phyloP scores from a whole-genome alignment of 306 rosid genomes.

The Gastrolobium villosum region DNA sequence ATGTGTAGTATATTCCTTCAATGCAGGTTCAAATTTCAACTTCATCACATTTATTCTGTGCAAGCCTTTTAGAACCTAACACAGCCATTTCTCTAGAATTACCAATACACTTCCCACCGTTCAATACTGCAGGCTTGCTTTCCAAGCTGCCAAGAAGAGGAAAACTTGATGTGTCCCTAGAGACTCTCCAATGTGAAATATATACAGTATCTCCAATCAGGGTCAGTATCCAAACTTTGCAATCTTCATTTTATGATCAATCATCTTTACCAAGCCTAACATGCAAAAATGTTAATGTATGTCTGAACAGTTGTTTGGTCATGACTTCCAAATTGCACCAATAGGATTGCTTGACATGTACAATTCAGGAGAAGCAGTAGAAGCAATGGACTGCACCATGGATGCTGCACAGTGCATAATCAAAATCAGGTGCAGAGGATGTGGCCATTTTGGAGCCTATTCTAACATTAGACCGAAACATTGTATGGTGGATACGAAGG shows the following conservation, averaged over 20 bases:
- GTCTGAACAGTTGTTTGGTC: conserved; percentile 57
- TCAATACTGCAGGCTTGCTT: conserved; percentile 62
- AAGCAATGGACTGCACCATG: conserved; percentile 52
- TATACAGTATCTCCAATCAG: conserved; percentile 70
- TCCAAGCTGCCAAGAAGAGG: conserved; percentile 56
- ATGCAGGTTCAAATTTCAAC: conserved; percentile 58
- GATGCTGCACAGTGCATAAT: conserved; percentile 48
- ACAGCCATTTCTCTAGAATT: conserved; percentile 27
- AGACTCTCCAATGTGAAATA: conserved; percentile 69
- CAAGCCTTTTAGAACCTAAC: conserved; percentile 7
- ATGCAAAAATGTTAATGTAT: conserved; percentile 7
- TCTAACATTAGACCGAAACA: conserved; percentile 62
- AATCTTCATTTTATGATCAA: not conserved
- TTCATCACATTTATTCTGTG: not conserved
- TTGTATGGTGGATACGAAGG: conserved; percentile 64
- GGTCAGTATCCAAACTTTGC: conserved; percentile 48
- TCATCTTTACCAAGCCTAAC: conserved; percentile 7
- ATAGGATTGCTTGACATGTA: conserved; percentile 79
- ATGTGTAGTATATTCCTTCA: conserved; percentile 63
- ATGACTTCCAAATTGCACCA: conserved; percentile 61
- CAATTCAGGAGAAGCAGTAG: conserved; percentile 87
- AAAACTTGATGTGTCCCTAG: conserved; percentile 60
- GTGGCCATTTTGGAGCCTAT: conserved; percentile 75
- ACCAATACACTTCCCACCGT: not conserved
- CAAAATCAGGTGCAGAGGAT: conserved; percentile 60